These are phyloP conservation scores for Immersiporthe knoxdaviesiana DNA, from an alignment of 2,329 filamentous ascomycete species.

Conservation along the genomic window DNA sequence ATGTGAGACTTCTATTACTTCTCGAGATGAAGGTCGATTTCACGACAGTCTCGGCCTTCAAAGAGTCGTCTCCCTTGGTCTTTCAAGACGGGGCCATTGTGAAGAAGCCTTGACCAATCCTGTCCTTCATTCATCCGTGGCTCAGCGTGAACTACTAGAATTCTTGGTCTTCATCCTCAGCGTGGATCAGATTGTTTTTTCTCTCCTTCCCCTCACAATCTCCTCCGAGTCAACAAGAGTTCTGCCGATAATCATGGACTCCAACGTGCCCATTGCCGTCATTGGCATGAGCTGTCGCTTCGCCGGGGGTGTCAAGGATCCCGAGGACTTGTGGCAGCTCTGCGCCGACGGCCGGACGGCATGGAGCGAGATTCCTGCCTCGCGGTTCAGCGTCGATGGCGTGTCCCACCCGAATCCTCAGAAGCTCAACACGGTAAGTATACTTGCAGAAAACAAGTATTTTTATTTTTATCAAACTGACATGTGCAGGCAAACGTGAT, in stretches of 20 bases:
- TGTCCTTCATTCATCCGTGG: background rate
- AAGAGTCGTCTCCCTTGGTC: background rate
- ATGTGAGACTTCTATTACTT: background rate
- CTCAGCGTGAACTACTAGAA: background rate
- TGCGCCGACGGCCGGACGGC: slow-evolving; percentile 5
- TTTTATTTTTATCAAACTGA: background rate
- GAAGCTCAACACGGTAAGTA: slow-evolving; percentile 5
- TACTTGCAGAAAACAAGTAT: no score
- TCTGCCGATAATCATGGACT: background rate
- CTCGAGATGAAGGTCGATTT: background rate
- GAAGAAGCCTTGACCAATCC: slow-evolving; percentile 3
- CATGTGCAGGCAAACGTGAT: slow-evolving; percentile 3
- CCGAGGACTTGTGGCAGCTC: slow-evolving; percentile 41
- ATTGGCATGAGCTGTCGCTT: slow-evolving; percentile 40
- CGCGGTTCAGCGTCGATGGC: background rate
- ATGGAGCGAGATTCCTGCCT: slow-evolving; percentile 12
- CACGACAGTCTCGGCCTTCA: background rate
- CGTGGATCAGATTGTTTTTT: no score
- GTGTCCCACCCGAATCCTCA: background rate
- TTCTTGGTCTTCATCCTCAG: no score
- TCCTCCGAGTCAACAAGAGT: no score
- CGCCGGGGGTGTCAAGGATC: slow-evolving; percentile 39
- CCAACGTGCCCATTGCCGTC: slow-evolving; percentile 14
- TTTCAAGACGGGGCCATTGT: background rate
- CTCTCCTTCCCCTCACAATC: no score